Base-by-base conservation (phyloP, 345 rosid genomes). In the Stellera chamaejasme region DNA sequence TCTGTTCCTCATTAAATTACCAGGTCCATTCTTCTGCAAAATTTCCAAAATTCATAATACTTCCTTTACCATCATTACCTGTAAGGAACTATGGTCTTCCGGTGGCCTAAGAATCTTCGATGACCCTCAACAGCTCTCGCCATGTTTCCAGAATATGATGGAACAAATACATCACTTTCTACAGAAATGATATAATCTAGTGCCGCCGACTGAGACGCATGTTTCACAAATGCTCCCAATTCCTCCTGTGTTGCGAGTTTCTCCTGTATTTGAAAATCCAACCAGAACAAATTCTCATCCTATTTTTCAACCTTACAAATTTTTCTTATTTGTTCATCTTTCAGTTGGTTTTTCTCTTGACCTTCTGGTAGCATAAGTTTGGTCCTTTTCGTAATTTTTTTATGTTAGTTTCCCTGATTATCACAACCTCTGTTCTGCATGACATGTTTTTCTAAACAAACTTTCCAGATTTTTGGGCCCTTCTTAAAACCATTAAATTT, bases 101-200 rank as follows among this genome's bases (percentile, higher is more conserved):
- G 85, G 69, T 93, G 91, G 4, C 96, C 96, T 61, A 89, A 77
- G 73, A 86, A 89, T 73, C 99, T 84, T 43, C 97, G 90, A 57
- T 92, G 97, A 52, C 99, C 99, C 76, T 92, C 99, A 50, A 92
- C 91, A 1, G 91, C 91, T 75, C 89, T 83, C 43, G 99, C 99
- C 99, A 92, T 92, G 70, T 92, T 92, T 45, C 99, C 97, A 10
- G 94, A 89, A 74, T 92, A 73, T 14, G 97, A 79, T 45, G 97
- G 88, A 62, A 92, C 68, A 62, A 92, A 92, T 62, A 89, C 86
- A 69, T 86, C 86, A 66, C 99, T 89, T 63, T 86, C 88, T 39
- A 84, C 69, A 0, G 96, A 93, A 44, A 93, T 76, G 60, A 93
- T 79, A 70, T 93, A 93, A 82, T 93, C 99, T 64, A 93, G 83